A percentile compares a stretch with the other conserved stretches of the same genome.
These are phyloP conservation scores for Starmerella bombicola DNA, from an alignment of 805 yeast species.

Conservation along the genomic window DNA sequence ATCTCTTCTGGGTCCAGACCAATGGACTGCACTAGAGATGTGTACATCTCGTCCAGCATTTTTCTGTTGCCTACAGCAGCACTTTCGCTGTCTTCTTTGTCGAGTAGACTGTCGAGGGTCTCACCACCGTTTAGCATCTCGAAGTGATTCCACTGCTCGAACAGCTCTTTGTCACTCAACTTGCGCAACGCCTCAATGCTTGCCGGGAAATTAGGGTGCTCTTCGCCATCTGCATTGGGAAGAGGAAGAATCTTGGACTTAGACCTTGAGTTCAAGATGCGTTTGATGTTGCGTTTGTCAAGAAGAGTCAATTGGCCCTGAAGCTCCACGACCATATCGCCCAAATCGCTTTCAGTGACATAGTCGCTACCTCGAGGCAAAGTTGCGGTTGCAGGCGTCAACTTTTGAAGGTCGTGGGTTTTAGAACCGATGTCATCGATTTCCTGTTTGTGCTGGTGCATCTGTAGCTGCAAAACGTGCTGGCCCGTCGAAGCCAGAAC, in stretches of 20 bases:
- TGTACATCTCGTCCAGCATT: constrained; percentile 17
- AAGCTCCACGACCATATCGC: constrained; percentile 75
- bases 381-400: constrained; percentile 4
- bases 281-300: constrained; percentile 63
- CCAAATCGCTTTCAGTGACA: constrained; percentile 71
- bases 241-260: constrained; percentile 12
- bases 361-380: constrained; percentile 10
- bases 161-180: constrained; percentile 11
- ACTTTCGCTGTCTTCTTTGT: constrained; percentile 4
- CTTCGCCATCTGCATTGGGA: constrained; percentile 21
- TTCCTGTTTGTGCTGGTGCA: constrained; percentile 37
- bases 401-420: constrained; percentile 22
- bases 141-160: constrained; percentile 19
- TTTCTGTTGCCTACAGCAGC: constrained; percentile 13
- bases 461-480: constrained; percentile 58
- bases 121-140: constrained; percentile 18
- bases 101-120: constrained; percentile 17
- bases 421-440: constrained; percentile 19
- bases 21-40: constrained; percentile 13
- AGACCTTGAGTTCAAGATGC: constrained; percentile 53
- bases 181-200: constrained; percentile 12
- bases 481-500: constrained; percentile 68
- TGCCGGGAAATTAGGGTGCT: constrained; percentile 16
- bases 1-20: constrained; percentile 15
- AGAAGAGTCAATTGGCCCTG: constrained; percentile 69